Base-by-base conservation (phyloP, 129 eudicot species). In the Chrysanthemum lavandulifolium region DNA sequence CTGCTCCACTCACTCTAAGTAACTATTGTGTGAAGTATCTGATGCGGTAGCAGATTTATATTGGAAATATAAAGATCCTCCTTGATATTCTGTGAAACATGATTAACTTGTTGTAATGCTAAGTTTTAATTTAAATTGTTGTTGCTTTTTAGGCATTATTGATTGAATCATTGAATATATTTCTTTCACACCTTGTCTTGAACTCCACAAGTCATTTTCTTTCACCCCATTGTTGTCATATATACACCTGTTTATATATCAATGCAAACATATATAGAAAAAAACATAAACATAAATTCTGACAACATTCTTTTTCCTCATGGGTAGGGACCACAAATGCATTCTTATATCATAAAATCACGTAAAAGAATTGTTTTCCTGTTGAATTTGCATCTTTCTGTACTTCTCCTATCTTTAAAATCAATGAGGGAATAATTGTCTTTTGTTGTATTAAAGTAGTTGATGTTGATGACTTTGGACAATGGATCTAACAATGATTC, bases 401-500 rank as follows among this genome's bases (percentile, higher is more conserved):
- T 78, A 56, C 78, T 65, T 56, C 19, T 29, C 43, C 45, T 49
- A 25, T 73, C 18, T 55, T 73, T 50, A 31, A 43, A 67, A 64
- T 72, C 73, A 78, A 65, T 56, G 27, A 67, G 52, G 62, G 72
- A 80, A 80, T 80, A 80, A 68, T 80, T 74, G 80, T 74, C 51
- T 58, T 67, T 79, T 31, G 57, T 70, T 70, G 67, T 64, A 60
- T 71, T 78, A 70, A 61, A 49, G 43, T 31, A 8, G 14, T 10
- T 45, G 70, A 70, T 78, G 12, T 3, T 61, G 50, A 78, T 78
- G 61, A 76, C 69, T 25, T 55, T 72, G 62, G 60, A 65, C 69
- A 13, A 47, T 12, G 25, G 63, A 72, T 65, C 23, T 65, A 65
- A 40, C 63, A 68, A 48, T 76, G 69, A 76, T 29, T 68, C 21